Evolutionary conservation across 257 asterid species (phyloP).

Genomic region (Plantago ovata): DNA sequence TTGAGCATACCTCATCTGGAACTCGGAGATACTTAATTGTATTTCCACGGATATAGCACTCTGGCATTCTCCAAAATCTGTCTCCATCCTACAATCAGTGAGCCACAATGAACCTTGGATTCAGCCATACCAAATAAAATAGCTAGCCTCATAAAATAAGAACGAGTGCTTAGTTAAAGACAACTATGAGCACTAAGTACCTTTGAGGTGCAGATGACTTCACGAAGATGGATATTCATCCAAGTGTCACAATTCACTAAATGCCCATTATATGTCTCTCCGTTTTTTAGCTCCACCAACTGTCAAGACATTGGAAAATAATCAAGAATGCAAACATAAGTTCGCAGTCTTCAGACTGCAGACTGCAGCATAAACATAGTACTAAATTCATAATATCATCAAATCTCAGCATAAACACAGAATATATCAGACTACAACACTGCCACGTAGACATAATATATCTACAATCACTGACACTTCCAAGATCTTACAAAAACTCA

Average conservation of each 20-base stretch:
- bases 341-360: not conserved
- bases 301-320: slow-evolving; percentile 13
- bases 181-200: slow-evolving; percentile 18
- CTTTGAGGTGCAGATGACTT: slow-evolving; percentile 69
- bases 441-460: too few species aligned
- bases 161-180: not conserved
- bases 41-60: slow-evolving; percentile 25
- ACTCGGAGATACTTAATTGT: slow-evolving; percentile 39
- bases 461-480: too few species aligned
- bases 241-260: slow-evolving; percentile 67
- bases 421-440: too few species aligned
- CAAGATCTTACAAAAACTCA: too few species aligned
- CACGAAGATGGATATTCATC: slow-evolving; percentile 80
- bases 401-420: too few species aligned
- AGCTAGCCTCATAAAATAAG: not conserved
- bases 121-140: slow-evolving; percentile 7
- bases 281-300: slow-evolving; percentile 72
- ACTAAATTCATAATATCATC: not conserved
- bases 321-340: not conserved
- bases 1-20: slow-evolving; percentile 53
- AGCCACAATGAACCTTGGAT: not conserved
- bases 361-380: not conserved
- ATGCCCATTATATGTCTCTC: slow-evolving; percentile 70
- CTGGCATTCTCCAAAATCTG: slow-evolving; percentile 32
- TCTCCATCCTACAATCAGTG: slow-evolving; percentile 50